Conservation (phyloP, 1,139 yeast genomes). For the Eremothecium sinecaudum region DNA sequence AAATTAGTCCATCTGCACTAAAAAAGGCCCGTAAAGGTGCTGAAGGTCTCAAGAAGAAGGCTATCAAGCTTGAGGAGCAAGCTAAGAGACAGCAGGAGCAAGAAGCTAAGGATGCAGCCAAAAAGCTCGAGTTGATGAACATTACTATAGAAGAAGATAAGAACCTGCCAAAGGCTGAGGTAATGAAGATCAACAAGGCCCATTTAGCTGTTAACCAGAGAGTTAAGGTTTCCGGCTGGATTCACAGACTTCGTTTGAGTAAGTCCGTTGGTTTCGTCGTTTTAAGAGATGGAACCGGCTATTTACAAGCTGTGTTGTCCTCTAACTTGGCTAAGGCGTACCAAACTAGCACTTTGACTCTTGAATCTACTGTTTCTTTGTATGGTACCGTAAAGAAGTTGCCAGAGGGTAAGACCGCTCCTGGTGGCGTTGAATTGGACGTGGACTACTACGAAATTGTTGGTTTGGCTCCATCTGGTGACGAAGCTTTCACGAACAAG, state of each 20-base stretch:
- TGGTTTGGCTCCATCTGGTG: conserved; percentile 94
- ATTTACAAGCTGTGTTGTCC: conserved; percentile 71
- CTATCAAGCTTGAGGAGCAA: conserved; percentile 64
- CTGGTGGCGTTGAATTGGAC: conserved; percentile 91
- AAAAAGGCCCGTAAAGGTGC: conserved; percentile 96
- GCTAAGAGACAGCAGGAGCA: conserved; percentile 53
- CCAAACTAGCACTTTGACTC: conserved; percentile 72
- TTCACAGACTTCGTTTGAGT: conserved; percentile 87
- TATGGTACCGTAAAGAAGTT: conserved; percentile 74
- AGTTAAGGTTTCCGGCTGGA: conserved; percentile 84
- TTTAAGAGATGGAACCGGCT: conserved; percentile 93
- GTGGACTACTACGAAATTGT: conserved; percentile 84
- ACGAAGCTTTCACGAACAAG: conserved; percentile 88
- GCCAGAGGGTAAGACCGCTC: conserved; percentile 95
- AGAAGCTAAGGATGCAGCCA: conserved; percentile 58
- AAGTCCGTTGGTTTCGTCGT: conserved; percentile 88
- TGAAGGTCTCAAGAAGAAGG: conserved; percentile 83
- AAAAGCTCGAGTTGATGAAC: conserved; percentile 68
- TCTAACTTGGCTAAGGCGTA: conserved; percentile 92
- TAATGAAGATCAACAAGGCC: conserved; percentile 53
- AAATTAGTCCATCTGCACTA: conserved; percentile 84
- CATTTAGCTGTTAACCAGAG: conserved; percentile 48
- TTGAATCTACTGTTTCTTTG: conserved; percentile 74
- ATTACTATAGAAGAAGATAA: conserved; percentile 63
- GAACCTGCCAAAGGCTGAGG: conserved; percentile 59